These are phyloP conservation scores for Mycosphaerella sp. DNA, from an alignment of 2,329 filamentous ascomycete species.

Conservation along the genomic window DNA sequence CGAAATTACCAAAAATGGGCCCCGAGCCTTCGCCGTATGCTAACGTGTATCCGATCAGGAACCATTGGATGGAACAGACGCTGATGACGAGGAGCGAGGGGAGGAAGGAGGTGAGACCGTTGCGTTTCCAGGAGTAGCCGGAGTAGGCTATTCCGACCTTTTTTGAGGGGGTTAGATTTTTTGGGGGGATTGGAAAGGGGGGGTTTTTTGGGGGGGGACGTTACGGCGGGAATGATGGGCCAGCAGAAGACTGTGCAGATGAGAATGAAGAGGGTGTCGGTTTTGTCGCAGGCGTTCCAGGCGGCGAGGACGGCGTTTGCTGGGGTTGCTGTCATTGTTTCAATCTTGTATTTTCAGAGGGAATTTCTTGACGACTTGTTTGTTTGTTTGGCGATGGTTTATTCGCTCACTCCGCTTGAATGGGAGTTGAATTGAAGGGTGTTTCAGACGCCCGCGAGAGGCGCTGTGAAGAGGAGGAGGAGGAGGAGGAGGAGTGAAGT, in stretches of 20 bases:
- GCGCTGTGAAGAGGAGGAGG: too few species aligned
- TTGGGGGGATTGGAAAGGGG: too few species aligned
- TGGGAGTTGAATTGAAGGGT: too few species aligned
- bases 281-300: constrained; percentile 44
- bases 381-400: too few species aligned
- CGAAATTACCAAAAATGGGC: constrained; percentile 42
- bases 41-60: constrained; percentile 44
- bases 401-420: too few species aligned
- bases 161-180: too few species aligned
- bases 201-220: too few species aligned
- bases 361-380: too few species aligned
- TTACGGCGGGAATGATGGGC: constrained; percentile 45
- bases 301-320: constrained; percentile 1
- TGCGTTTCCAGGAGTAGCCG: constrained; percentile 45
- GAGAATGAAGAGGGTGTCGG: constrained; percentile 48
- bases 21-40: constrained; percentile 43
- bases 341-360: too few species aligned
- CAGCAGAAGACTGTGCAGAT: constrained; percentile 49
- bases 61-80: constrained; percentile 49
- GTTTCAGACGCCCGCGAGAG: too few species aligned
- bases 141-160: constrained; percentile 46
- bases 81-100: constrained; percentile 44
- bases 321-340: background rate
- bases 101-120: constrained; percentile 45
- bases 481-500: too few species aligned